phyloP scores from a whole-genome alignment of 2,329 filamentous ascomycete species.

The Scytalidium sp. region DNA sequence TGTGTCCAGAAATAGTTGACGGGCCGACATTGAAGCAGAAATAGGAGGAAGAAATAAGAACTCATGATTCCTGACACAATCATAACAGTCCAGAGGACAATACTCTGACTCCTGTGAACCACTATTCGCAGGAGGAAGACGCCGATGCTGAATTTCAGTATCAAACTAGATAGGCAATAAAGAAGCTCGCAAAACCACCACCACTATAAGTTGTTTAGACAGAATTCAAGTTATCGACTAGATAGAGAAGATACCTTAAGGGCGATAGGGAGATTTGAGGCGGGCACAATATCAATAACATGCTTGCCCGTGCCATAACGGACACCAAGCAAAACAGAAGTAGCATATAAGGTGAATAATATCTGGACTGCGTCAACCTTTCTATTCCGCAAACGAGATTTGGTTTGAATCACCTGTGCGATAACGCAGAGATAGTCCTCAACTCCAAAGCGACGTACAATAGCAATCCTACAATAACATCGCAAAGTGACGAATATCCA shows the following conservation, averaged over 20 bases:
- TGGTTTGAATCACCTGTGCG: slow-evolving; percentile 15
- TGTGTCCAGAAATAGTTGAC: slow-evolving; percentile 36
- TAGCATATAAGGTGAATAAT: slow-evolving; percentile 13
- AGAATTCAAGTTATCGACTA: neutral
- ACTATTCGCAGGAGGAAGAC: slow-evolving; percentile 37
- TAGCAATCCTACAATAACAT: slow-evolving; percentile 23
- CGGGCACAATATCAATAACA: slow-evolving; percentile 11
- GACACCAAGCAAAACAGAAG: slow-evolving; percentile 20
- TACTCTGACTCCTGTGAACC: slow-evolving; percentile 25
- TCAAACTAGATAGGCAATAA: slow-evolving; percentile 36
- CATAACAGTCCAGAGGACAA: slow-evolving; percentile 31
- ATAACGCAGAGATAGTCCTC: slow-evolving; percentile 22
- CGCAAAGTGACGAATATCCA: slow-evolving; percentile 23
- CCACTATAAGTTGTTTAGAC: slow-evolving; percentile 13
- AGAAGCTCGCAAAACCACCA: slow-evolving; percentile 36
- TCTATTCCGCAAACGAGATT: neutral
- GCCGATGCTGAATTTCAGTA: slow-evolving; percentile 36
- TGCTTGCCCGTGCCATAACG: slow-evolving; percentile 26
- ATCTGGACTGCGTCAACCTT: slow-evolving; percentile 1
- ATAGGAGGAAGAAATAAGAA: slow-evolving; percentile 34
- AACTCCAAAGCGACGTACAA: slow-evolving; percentile 25
- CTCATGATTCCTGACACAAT: slow-evolving; percentile 30
- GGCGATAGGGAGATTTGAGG: slow-evolving; percentile 22
- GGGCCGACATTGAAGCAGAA: slow-evolving; percentile 36
- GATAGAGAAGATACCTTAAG: slow-evolving; percentile 18